A percentile compares a stretch with the other conserved stretches of the same genome.
phyloP scores from a whole-genome alignment of 441 rosid genomes.

The Geranium incanum region DNA sequence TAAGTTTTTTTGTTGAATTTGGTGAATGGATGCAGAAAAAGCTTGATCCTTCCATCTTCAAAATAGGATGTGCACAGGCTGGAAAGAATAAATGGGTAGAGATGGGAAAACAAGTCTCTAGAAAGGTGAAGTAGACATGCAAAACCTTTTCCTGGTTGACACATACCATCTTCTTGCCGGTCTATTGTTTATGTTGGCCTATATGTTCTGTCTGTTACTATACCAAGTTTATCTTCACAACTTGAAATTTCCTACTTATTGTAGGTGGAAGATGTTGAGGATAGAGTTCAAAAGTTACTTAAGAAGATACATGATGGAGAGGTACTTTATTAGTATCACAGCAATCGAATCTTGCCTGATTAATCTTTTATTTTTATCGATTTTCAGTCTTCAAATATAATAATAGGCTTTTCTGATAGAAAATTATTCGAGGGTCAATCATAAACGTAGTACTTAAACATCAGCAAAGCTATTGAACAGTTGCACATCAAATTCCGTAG shows the following conservation, averaged over 20 bases:
- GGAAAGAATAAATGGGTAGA: conserved; percentile 84
- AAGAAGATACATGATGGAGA: conserved; percentile 45
- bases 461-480: neutral
- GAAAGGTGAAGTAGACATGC: conserved; percentile 46
- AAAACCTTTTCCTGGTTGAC: neutral
- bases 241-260: conserved; percentile 9
- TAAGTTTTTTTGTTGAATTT: conserved; percentile 17
- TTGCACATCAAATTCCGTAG: neutral
- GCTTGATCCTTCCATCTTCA: conserved; percentile 53
- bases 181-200: neutral
- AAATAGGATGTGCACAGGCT: conserved; percentile 69
- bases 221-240: neutral
- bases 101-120: conserved; percentile 71
- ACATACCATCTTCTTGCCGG: neutral
- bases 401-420: neutral
- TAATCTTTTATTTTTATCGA: neutral
- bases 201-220: neutral
- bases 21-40: conserved; percentile 47
- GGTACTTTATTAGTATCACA: conserved; percentile 28
- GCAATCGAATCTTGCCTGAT: neutral
- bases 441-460: neutral
- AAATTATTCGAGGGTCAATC: neutral
- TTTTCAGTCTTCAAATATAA: neutral
- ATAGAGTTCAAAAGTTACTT: conserved; percentile 57
- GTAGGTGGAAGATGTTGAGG: conserved; percentile 81